Evolutionary conservation across 2,329 filamentous ascomycete species (phyloP).

Genomic region (Penicillium expansum): DNA sequence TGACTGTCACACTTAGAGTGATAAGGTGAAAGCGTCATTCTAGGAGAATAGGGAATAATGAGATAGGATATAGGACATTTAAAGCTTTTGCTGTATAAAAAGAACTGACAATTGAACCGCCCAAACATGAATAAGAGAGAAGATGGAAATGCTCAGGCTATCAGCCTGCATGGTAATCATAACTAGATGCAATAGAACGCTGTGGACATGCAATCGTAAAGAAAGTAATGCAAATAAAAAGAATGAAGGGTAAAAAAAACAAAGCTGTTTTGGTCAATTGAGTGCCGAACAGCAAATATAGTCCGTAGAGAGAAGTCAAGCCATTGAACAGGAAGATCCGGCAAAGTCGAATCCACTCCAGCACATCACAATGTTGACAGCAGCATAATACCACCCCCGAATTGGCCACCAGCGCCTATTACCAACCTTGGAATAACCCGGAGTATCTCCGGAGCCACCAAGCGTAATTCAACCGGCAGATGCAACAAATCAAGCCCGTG

Average conservation of each 20-base stretch:
- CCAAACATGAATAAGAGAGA: background rate
- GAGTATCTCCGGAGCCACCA: background rate
- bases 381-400: background rate
- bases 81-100: constrained; percentile 3
- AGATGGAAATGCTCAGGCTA: background rate
- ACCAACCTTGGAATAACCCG: background rate
- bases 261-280: background rate
- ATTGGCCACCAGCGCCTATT: background rate
- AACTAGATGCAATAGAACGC: constrained; percentile 7
- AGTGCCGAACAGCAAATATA: background rate
- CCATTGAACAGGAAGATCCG: background rate
- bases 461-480: background rate
- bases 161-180: constrained; percentile 2
- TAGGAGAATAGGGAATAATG: too few relatives aligned
- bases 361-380: background rate
- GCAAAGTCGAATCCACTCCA: background rate
- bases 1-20: background rate
- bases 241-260: background rate
- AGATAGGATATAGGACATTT: background rate
- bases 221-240: constrained; percentile 3
- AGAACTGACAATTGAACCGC: constrained; percentile 1
- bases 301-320: background rate
- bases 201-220: constrained; percentile 5
- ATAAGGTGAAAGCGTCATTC: background rate
- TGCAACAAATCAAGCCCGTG: background rate